A percentile compares a stretch with the other conserved stretches of the same genome.
Evolutionary conservation across 2,329 filamentous ascomycete genomes (phyloP).

Genomic region (Claviceps arundinis): DNA sequence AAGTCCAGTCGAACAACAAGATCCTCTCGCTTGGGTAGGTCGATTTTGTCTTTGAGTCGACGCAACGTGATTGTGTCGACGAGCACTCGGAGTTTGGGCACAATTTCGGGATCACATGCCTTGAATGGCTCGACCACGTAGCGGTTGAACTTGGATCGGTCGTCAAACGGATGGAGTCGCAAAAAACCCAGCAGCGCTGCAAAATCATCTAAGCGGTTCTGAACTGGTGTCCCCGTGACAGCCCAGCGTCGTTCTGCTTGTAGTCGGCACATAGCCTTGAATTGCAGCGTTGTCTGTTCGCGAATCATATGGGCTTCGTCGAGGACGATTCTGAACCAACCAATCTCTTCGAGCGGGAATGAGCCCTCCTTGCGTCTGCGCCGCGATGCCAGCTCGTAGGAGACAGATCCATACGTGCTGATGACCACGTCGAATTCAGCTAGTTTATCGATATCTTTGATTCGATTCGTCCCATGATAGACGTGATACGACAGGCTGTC

Average conservation of each 20-base stretch:
- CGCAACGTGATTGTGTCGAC: constrained; percentile 92
- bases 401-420: constrained; percentile 82
- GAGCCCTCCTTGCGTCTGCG: constrained; percentile 44
- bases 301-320: constrained; percentile 95
- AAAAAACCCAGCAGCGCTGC: constrained; percentile 79
- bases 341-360: constrained; percentile 61
- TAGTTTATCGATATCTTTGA: constrained; percentile 54
- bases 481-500: constrained; percentile 58
- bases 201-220: constrained; percentile 85
- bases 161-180: constrained; percentile 72
- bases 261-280: constrained; percentile 70
- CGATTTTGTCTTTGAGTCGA: constrained; percentile 80
- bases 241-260: constrained; percentile 80
- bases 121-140: constrained; percentile 82
- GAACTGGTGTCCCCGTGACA: constrained; percentile 91
- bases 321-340: constrained; percentile 87
- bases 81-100: constrained; percentile 74
- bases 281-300: constrained; percentile 67
- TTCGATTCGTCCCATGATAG: constrained; percentile 73
- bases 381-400: constrained; percentile 59
- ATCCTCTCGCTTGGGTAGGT: constrained; percentile 64
- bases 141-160: constrained; percentile 59
- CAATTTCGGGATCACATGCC: constrained; percentile 66
- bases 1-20: constrained; percentile 64
- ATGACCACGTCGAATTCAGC: constrained; percentile 71